Conservation (phyloP, 2,329 filamentous ascomycete species). For the Botrytis porri region DNA sequence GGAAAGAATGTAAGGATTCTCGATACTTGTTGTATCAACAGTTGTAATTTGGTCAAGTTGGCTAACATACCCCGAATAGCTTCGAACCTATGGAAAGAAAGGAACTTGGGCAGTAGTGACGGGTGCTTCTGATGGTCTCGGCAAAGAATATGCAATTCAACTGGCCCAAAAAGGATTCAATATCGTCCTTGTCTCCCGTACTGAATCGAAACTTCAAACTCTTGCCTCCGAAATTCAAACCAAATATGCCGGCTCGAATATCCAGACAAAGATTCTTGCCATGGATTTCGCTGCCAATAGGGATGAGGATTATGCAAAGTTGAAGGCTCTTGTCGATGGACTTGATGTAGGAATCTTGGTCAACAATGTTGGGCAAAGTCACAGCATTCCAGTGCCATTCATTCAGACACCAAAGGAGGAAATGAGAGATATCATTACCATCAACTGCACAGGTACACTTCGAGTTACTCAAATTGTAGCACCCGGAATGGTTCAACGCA, state of each 20-base stretch:
- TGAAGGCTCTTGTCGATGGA: conserved; percentile 65
- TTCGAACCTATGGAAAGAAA: conserved; percentile 84
- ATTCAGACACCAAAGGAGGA: conserved; percentile 74
- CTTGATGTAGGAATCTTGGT: conserved; percentile 84
- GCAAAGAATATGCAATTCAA: conserved; percentile 92
- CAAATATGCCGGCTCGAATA: conserved; percentile 58
- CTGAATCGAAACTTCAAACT: conserved; percentile 81
- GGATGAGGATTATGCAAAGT: conserved; percentile 73
- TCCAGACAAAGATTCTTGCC: conserved; percentile 74
- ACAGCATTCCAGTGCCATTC: conserved; percentile 90
- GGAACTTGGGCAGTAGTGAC: conserved; percentile 94
- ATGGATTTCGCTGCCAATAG: conserved; percentile 89
- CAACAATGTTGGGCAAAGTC: conserved; percentile 96
- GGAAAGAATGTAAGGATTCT: conserved; percentile 52
- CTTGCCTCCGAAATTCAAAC: conserved; percentile 72
- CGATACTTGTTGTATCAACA: neutral
- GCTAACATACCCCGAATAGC: conserved; percentile 47
- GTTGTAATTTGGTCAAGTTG: neutral
- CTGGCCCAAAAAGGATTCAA: conserved; percentile 92
- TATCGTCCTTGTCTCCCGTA: conserved; percentile 89
- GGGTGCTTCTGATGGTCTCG: conserved; percentile 92
- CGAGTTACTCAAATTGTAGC: conserved; percentile 82
- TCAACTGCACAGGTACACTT: conserved; percentile 91
- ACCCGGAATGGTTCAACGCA: conserved; percentile 79
- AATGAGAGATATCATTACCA: conserved; percentile 84